Percentiles rank a stretch among this genome's conserved stretches.
These are phyloP conservation scores for Eutrema salsugineum DNA, from an alignment of 441 rosid genomes.

Conservation along the genomic window DNA sequence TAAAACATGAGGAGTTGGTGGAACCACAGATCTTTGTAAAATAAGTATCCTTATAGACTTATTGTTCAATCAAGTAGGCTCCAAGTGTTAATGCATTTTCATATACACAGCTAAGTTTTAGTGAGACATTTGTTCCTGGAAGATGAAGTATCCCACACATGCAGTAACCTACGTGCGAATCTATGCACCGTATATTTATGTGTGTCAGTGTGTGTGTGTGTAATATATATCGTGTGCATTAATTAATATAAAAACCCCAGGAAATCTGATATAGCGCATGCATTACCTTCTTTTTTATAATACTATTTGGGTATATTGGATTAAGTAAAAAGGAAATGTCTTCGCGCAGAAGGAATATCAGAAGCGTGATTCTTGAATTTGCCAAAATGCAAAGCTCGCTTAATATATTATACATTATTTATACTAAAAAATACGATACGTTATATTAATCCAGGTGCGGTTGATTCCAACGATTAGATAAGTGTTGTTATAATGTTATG, in stretches of 20 bases:
- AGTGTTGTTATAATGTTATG: neutral
- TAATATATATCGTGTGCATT: neutral
- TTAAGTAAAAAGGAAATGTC: constrained; percentile 17
- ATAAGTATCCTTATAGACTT: constrained; percentile 3
- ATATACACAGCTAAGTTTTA: neutral
- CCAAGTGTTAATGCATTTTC: constrained; percentile 14
- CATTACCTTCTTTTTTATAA: constrained; percentile 18
- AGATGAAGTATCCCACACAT: constrained; percentile 33
- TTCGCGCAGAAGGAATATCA: constrained; percentile 33
- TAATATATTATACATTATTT: too few relatives aligned
- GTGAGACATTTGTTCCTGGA: constrained; percentile 33
- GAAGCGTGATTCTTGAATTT: constrained; percentile 35
- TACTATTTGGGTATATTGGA: constrained; percentile 3
- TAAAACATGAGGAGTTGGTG: constrained; percentile 25
- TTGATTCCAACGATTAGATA: neutral
- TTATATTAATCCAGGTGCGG: neutral
- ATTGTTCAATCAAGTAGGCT: constrained; percentile 18
- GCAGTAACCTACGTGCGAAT: constrained; percentile 32
- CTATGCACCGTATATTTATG: constrained; percentile 5
- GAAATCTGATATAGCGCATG: constrained; percentile 19
- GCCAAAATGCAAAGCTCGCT: constrained; percentile 1
- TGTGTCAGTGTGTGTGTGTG: constrained; percentile 8
- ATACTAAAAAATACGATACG: too few relatives aligned
- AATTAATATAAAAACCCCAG: neutral
- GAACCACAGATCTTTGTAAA: constrained; percentile 19